Conservation (phyloP, 148 eudicot genomes). For the Spergularia bocconei region DNA sequence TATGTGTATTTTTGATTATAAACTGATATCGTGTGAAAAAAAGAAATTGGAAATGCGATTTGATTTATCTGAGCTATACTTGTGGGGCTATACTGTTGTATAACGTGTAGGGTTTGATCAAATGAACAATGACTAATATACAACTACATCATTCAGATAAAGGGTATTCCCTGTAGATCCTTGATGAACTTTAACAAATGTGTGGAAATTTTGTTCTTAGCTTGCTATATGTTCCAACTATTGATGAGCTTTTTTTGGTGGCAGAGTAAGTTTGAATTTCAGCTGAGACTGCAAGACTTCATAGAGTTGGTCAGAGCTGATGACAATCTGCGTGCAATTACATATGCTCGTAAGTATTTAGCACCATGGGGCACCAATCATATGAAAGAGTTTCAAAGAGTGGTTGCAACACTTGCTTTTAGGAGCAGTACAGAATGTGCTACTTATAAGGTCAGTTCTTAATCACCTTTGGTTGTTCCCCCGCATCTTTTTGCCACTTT, state of each 20-base stretch:
- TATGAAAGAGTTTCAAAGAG: constrained; percentile 93
- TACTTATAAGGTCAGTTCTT: constrained; percentile 71
- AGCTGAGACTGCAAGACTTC: constrained; percentile 94
- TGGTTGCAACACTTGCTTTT: constrained; percentile 88
- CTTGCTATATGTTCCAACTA: not conserved
- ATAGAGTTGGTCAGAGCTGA: constrained; percentile 92
- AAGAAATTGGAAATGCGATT: not conserved
- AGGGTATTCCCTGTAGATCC: not conserved
- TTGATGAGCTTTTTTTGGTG: constrained; percentile 7
- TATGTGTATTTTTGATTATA: not conserved
- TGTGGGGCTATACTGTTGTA: not conserved
- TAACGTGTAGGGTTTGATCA: not conserved
- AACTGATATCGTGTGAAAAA: not conserved
- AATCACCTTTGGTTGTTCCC: not conserved
- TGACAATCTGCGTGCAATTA: constrained; percentile 64
- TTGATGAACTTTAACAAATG: not conserved
- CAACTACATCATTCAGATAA: not conserved
- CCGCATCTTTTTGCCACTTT: not conserved
- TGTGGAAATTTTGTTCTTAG: not conserved
- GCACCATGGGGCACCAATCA: constrained; percentile 93
- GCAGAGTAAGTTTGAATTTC: constrained; percentile 97
- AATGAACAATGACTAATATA: too few species aligned
- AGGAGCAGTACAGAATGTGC: constrained; percentile 82
- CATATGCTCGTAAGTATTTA: constrained; percentile 83
- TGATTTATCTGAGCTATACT: not conserved